Evolutionary conservation across 2,329 filamentous ascomycete genomes (phyloP), one percentile per base, ranked within the genome.

Genomic region (Hypomyces rosellus): DNA sequence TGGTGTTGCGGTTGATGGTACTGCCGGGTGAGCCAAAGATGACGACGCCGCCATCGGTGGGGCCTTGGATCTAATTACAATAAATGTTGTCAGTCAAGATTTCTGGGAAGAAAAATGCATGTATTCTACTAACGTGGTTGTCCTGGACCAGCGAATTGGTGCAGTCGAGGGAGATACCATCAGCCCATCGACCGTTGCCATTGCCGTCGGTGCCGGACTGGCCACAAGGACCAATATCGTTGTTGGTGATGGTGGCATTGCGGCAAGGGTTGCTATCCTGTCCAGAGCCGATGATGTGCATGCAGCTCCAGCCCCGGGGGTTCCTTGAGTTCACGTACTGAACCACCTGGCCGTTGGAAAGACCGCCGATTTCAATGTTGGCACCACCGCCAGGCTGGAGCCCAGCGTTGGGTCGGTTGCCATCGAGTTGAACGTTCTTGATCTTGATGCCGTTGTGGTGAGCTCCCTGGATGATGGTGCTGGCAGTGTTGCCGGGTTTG

Each of bases 321-420:
- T 61, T 57, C 37, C 47, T 51, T 12, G 55, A 56, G 9, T 54
- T 53, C 4, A 53, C 53, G 37, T 61, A 52, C 34, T 48, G 50
- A 40, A 62, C 55, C 1, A 53, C 42, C 48, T 61, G 57, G 12
- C 59, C 59, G 1, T 51, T 53, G 7, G 57, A 51, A 9, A 46
- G 37, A 18, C 58, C 57, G 20, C 59, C 59, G 43, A 62, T 57
- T 48, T 64, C 60, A 15, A 65, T 59, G 46, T 61, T 55, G 16
- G 62, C 62, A 30, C 55, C 55, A 4, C 56, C 55, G 16, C 54
- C 50, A 20, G 40, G 30, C 20, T 62, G 39, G n/a, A 53, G 52
- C 5, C 54, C 56, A 9, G 61, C 60, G 11, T 55, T 55, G 4
- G 45, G 54, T 34, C 59, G 41, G 50, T 60, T 60, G 25, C 60